Conservation (phyloP, 176 grass and related monocot genomes). For the Oryza brachyantha region DNA sequence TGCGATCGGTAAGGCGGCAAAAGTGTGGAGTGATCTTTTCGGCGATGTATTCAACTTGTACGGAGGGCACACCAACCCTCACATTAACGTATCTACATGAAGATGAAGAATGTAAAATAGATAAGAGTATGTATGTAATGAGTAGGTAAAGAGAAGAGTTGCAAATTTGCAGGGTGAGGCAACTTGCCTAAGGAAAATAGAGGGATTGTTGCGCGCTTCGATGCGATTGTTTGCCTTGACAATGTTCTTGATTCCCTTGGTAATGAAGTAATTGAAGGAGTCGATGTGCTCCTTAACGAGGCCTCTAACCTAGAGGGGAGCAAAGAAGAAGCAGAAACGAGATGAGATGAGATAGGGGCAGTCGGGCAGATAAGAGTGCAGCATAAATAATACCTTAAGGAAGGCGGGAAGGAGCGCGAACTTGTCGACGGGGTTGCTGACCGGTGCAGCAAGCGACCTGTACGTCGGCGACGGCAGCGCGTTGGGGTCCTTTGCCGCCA, state of each 20-base stretch:
- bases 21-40: constrained; percentile 56
- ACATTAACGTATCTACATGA: constrained; percentile 56
- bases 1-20: constrained; percentile 89
- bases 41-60: constrained; percentile 31
- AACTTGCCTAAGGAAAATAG: constrained; percentile 61
- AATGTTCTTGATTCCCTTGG: constrained; percentile 72
- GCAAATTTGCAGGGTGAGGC: background rate
- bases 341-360: too few relatives aligned
- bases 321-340: too few relatives aligned
- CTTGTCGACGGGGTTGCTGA: constrained; percentile 68
- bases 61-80: constrained; percentile 36
- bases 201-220: constrained; percentile 49
- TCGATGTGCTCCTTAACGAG: constrained; percentile 84
- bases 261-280: constrained; percentile 88
- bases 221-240: constrained; percentile 56
- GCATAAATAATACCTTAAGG: constrained; percentile 73
- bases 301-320: too few relatives aligned
- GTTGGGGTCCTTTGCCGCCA: background rate
- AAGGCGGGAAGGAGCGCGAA: constrained; percentile 78
- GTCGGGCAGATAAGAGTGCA: too few relatives aligned
- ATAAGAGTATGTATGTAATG: background rate
- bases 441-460: constrained; percentile 50
- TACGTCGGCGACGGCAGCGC: constrained; percentile 8
- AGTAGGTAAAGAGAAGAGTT: background rate
- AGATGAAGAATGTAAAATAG: background rate